These are phyloP conservation scores for Neonectria magnoliae DNA, from an alignment of 2,329 filamentous ascomycete species.

Conservation along the genomic window DNA sequence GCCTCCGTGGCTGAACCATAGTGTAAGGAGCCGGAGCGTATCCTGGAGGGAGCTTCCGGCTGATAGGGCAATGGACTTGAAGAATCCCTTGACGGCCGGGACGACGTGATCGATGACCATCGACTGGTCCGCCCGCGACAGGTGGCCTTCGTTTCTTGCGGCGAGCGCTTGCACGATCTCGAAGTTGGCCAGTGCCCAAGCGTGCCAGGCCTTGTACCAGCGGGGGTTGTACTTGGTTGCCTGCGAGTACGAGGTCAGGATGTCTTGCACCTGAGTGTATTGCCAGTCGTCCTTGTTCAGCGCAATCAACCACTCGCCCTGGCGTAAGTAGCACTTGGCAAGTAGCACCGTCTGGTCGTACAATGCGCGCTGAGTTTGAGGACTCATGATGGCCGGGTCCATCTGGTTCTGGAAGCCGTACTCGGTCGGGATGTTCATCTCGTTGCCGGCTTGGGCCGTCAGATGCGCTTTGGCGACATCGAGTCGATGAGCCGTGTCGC, in stretches of 20 bases:
- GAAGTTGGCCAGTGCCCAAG: slow-evolving; percentile 98
- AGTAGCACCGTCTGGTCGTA: slow-evolving; percentile 76
- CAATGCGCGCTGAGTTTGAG: slow-evolving; percentile 62
- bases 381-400: slow-evolving; percentile 57
- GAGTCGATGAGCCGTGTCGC: slow-evolving; percentile 65
- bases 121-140: slow-evolving; percentile 62
- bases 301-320: slow-evolving; percentile 94
- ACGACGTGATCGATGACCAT: slow-evolving; percentile 89
- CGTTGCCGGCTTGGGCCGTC: slow-evolving; percentile 57
- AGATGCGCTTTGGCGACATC: slow-evolving; percentile 64
- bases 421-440: slow-evolving; percentile 56
- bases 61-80: slow-evolving; percentile 94
- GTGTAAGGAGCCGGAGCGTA: slow-evolving; percentile 87
- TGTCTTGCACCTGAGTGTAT: slow-evolving; percentile 84
- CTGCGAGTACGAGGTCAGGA: slow-evolving; percentile 88
- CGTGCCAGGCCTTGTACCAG: slow-evolving; percentile 99
- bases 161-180: slow-evolving; percentile 91
- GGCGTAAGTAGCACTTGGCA: slow-evolving; percentile 94
- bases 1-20: slow-evolving; percentile 96
- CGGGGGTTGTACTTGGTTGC: slow-evolving; percentile 93
- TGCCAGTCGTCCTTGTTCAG: slow-evolving; percentile 91
- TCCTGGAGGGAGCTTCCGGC: slow-evolving; percentile 94
- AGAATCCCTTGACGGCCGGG: slow-evolving; percentile 94
- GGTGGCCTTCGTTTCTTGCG: slow-evolving; percentile 68
- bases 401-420: slow-evolving; percentile 61